These are phyloP conservation scores for Jaenimonas drosophilae DNA, from an alignment of 208 protist species.

Conservation along the genomic window DNA sequence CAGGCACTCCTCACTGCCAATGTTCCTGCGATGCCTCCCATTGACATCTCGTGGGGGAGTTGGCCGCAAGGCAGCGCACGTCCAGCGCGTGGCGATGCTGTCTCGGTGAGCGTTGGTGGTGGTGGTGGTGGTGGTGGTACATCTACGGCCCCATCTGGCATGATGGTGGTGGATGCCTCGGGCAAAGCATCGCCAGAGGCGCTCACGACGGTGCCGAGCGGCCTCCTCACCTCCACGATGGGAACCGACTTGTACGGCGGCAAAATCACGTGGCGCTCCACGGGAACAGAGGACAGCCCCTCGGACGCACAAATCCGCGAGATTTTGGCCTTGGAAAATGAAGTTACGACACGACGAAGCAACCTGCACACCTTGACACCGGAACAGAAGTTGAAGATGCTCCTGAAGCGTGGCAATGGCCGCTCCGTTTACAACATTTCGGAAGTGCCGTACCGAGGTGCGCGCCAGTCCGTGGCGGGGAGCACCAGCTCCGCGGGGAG, in stretches of 20 bases:
- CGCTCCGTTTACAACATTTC: conserved; percentile 15
- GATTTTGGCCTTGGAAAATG: background rate
- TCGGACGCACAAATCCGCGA: background rate
- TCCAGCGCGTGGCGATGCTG: background rate
- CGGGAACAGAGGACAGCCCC: background rate
- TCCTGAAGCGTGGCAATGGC: conserved; percentile 16
- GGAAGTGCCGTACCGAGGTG: background rate
- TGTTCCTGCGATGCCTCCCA: too few species aligned
- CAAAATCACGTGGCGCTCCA: background rate
- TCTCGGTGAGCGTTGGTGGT: background rate
- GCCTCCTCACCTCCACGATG: too few species aligned
- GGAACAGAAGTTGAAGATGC: conserved; percentile 1
- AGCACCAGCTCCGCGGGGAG: too few species aligned
- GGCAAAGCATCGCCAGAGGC: background rate
- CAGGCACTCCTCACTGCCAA: too few species aligned
- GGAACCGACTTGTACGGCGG: too few species aligned
- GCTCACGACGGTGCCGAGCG: too few species aligned
- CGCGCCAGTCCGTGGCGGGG: too few species aligned
- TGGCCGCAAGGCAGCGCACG: background rate
- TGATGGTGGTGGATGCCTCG: background rate
- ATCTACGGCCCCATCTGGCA: background rate
- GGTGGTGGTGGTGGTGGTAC: background rate
- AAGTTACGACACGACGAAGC: background rate
- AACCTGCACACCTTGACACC: background rate
- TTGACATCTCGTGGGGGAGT: too few species aligned